Percentiles rank a stretch among this genome's conserved stretches.
Evolutionary conservation across 805 yeast genomes (phyloP).

Genomic region (Candida argentea): DNA sequence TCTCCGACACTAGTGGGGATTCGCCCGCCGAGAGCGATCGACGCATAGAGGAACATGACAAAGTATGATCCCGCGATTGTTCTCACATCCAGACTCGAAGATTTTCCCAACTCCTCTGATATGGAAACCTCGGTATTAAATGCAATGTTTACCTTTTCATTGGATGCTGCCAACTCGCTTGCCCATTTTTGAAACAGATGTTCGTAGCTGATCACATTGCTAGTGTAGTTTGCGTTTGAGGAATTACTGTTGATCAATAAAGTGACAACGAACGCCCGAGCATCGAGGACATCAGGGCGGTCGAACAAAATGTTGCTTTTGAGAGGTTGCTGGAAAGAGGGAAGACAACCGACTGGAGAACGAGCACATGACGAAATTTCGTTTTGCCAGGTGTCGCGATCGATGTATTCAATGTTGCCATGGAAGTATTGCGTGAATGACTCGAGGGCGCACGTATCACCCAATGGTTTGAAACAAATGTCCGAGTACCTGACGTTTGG

Average conservation of each 20-base stretch:
- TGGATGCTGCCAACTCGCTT: slow-evolving; percentile 31
- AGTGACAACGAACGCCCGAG: slow-evolving; percentile 72
- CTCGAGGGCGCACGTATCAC: slow-evolving; percentile 71
- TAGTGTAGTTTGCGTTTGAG: slow-evolving; percentile 30
- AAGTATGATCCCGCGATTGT: slow-evolving; percentile 68
- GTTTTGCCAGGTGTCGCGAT: slow-evolving; percentile 45
- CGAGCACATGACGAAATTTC: slow-evolving; percentile 52
- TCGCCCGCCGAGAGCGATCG: slow-evolving; percentile 66
- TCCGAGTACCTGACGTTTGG: slow-evolving; percentile 37
- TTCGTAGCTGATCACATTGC: slow-evolving; percentile 56
- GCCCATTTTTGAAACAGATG: slow-evolving; percentile 49
- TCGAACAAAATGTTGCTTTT: slow-evolving; percentile 57
- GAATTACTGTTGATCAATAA: slow-evolving; percentile 49
- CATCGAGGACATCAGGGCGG: slow-evolving; percentile 39
- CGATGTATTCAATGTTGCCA: slow-evolving; percentile 44
- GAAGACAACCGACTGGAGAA: slow-evolving; percentile 84
- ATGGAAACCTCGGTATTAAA: slow-evolving; percentile 79
- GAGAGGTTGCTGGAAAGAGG: slow-evolving; percentile 85
- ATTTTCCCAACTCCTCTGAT: slow-evolving; percentile 72
- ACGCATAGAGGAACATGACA: slow-evolving; percentile 81
- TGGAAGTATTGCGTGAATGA: slow-evolving; percentile 83
- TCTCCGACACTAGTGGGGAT: slow-evolving; percentile 27
- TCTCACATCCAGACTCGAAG: slow-evolving; percentile 67
- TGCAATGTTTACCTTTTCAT: slow-evolving; percentile 50
- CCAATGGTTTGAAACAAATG: slow-evolving; percentile 77